Conservation (phyloP, 108 stramenopile species). For the Cyclotella baltica region DNA sequence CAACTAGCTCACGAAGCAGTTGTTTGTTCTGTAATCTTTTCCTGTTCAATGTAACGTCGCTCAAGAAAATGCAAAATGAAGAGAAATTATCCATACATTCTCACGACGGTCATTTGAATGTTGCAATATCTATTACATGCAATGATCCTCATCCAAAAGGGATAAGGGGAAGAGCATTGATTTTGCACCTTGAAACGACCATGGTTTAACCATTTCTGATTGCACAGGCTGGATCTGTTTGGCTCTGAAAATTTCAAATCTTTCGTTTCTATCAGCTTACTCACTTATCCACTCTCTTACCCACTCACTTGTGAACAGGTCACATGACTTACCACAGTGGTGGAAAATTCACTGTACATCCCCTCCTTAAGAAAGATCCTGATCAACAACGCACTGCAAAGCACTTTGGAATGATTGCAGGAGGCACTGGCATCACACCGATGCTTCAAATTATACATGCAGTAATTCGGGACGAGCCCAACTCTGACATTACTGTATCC, state of each 20-base stretch:
- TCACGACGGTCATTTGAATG: conserved; percentile 51
- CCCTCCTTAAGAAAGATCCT: conserved; percentile 75
- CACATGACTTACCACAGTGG: conserved; percentile 78
- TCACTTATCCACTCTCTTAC: neutral
- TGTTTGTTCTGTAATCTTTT: too few species aligned
- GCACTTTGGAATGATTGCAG: conserved; percentile 95
- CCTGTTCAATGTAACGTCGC: neutral
- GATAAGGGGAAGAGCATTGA: conserved; percentile 6
- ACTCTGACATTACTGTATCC: conserved; percentile 66
- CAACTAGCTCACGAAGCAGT: neutral
- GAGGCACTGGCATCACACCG: conserved; percentile 99
- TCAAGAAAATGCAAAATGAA: conserved; percentile 20
- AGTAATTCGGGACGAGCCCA: conserved; percentile 72
- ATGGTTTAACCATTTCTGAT: conserved; percentile 37
- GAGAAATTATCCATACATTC: conserved; percentile 38
- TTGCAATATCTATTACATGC: neutral
- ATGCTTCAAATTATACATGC: conserved; percentile 94
- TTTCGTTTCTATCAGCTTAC: neutral
- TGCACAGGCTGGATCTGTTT: conserved; percentile 3
- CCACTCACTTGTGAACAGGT: conserved; percentile 31
- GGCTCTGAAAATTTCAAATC: too few species aligned
- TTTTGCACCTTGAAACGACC: conserved; percentile 24
- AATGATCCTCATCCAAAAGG: conserved; percentile 32
- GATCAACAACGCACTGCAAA: conserved; percentile 60
- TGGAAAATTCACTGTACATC: conserved; percentile 74